Conservation (phyloP, 2,329 filamentous ascomycete species). For the Ceratocystis destructans region DNA sequence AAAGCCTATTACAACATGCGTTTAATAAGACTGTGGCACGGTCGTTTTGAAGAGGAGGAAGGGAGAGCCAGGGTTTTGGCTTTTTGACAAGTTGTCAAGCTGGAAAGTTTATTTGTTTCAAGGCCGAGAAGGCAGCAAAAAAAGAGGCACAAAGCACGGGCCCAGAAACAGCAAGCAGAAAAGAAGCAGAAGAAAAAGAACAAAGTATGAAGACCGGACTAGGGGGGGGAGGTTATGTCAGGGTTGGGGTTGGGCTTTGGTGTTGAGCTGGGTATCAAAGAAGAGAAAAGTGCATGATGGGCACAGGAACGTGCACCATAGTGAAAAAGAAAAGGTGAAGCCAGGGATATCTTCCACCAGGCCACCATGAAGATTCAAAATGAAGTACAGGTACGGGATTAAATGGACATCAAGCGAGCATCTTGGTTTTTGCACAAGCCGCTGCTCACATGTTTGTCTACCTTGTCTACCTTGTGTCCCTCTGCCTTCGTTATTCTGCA, state of each 20-base stretch:
- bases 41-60: neutral
- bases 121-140: neutral
- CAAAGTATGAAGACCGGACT: neutral
- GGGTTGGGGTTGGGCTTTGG: too few relatives aligned
- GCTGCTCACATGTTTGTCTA: too few relatives aligned
- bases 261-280: neutral
- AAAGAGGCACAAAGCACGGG: neutral
- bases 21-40: neutral
- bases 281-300: conserved; percentile 2
- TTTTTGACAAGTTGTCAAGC: neutral
- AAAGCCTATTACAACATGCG: conserved; percentile 2
- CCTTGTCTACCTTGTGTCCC: too few relatives aligned
- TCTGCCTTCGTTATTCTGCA: too few relatives aligned
- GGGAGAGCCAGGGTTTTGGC: neutral
- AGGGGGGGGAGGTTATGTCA: neutral
- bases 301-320: neutral
- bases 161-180: neutral
- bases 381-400: neutral
- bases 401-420: neutral
- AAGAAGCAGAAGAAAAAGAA: neutral
- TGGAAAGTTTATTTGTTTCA: neutral
- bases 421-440: too few relatives aligned
- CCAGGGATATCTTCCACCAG: neutral
- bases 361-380: neutral
- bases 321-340: neutral